Conservation (phyloP, 495 filamentous ascomycete genomes). For the Articulospora tetracladia region DNA sequence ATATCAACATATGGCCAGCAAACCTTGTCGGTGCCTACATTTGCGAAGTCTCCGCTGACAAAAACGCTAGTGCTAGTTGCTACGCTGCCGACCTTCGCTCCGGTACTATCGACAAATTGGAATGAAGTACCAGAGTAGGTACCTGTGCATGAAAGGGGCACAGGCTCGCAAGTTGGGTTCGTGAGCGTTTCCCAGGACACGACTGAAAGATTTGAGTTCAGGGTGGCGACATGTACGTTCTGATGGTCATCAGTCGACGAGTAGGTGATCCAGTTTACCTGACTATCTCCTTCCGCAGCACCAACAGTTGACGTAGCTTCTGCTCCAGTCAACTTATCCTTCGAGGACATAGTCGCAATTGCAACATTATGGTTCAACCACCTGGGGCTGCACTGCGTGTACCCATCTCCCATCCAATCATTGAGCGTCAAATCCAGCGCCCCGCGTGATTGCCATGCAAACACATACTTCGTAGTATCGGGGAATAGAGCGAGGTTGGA, state of each 20-base stretch:
- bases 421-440: slow-evolving; percentile 44
- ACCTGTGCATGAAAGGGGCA: slow-evolving; percentile 49
- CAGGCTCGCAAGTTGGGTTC: slow-evolving; percentile 40
- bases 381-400: slow-evolving; percentile 41
- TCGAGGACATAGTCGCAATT: slow-evolving; percentile 41
- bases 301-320: slow-evolving; percentile 45
- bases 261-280: slow-evolving; percentile 47
- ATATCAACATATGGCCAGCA: slow-evolving; percentile 55
- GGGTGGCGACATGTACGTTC: slow-evolving; percentile 48
- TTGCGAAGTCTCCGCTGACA: slow-evolving; percentile 51
- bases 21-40: slow-evolving; percentile 36
- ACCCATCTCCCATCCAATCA: slow-evolving; percentile 47
- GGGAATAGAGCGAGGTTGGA: slow-evolving; percentile 44
- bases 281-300: slow-evolving; percentile 43
- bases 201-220: slow-evolving; percentile 40
- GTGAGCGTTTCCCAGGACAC: slow-evolving; percentile 52
- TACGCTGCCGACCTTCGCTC: slow-evolving; percentile 36
- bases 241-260: slow-evolving; percentile 42
- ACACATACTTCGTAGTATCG: slow-evolving; percentile 40
- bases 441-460: slow-evolving; percentile 49
- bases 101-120: slow-evolving; percentile 41
- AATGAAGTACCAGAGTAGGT: slow-evolving; percentile 46
- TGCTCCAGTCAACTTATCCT: slow-evolving; percentile 42
- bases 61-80: slow-evolving; percentile 34
- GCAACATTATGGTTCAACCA: slow-evolving; percentile 50